Base-by-base conservation (phyloP, 2,329 filamentous ascomycete species). In the Anisogramma anomala region DNA sequence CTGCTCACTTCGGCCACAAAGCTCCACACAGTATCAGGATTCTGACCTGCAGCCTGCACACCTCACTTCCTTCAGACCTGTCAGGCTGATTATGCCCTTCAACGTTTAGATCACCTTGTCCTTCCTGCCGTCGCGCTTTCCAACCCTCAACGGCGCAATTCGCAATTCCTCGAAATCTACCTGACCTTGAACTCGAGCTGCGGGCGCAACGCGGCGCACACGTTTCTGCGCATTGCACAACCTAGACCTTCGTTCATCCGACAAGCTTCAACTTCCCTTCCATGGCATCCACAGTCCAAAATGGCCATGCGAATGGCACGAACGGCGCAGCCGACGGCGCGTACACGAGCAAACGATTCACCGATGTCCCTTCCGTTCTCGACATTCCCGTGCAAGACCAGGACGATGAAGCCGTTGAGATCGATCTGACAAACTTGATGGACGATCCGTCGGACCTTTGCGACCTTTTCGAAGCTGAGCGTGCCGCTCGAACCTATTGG, bases 401-500 rank as follows among this genome's bases (percentile, higher is more conserved):
- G 49, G 77, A 79, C 52, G 77, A 80, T 50, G 76, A 87, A 55
- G 77, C 75, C 39, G 91, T 98, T 60, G 91, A 96, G 65, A 85
- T 98, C 55, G 85, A 93, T 57, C 77, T 96, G 40, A 82, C 88
- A 57, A 85, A 89, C 50, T 78, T 95, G 28, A 77, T 88, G 46
- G 91, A 96, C 59, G 91, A 96, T 57, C 85, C 86, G 15, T 94
- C 84, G 34, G 91, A 98, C 65, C 74, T 98, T 4, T 98, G 91
- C 61, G 91, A 85, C 22, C 73, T 98, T 37, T 78, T 98, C 49
- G 89, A 98, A 65, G 94, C 91, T 56, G 93, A 98, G 61, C 79
- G 82, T 55, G 88, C 87, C 13, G 82, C 85, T 27, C 87, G 89
- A 54, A 85, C 81, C 39, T 93, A 93, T 52, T 98, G 93, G 93